These are phyloP conservation scores for Hymenoscyphus infarciens DNA, from an alignment of 2,329 filamentous ascomycete genomes.

Conservation along the genomic window DNA sequence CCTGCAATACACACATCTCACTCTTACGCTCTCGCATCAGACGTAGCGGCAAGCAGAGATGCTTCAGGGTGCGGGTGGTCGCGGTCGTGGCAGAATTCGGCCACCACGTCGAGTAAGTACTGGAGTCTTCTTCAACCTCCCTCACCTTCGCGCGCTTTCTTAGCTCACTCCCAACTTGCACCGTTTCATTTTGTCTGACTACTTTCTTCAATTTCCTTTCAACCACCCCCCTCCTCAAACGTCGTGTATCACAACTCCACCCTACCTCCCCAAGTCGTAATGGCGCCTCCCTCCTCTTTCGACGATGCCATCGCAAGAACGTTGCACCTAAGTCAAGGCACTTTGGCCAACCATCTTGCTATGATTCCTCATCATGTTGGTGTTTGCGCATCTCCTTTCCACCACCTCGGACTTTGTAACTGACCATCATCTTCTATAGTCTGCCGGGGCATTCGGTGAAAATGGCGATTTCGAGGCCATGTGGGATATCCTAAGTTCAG, in stretches of 20 bases:
- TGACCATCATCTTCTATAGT: constrained; percentile 6
- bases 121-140: background rate
- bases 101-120: constrained; percentile 62
- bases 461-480: constrained; percentile 78
- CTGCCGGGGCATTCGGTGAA: constrained; percentile 51
- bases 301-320: background rate
- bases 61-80: constrained; percentile 39
- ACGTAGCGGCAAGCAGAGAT: background rate
- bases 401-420: background rate
- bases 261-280: background rate
- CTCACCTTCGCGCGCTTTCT: constrained; percentile 6
- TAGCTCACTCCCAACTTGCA: background rate
- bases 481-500: constrained; percentile 73
- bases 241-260: background rate
- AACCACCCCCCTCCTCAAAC: background rate
- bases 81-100: constrained; percentile 58
- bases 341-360: background rate
- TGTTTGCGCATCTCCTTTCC: background rate
- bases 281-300: background rate
- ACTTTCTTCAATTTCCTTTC: background rate
- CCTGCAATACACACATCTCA: background rate
- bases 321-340: background rate
- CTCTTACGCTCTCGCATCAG: background rate
- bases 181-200: background rate
- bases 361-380: background rate